Evolutionary conservation across 495 filamentous ascomycete species (phyloP).

Genomic region (Polyplosphaeria fusca): DNA sequence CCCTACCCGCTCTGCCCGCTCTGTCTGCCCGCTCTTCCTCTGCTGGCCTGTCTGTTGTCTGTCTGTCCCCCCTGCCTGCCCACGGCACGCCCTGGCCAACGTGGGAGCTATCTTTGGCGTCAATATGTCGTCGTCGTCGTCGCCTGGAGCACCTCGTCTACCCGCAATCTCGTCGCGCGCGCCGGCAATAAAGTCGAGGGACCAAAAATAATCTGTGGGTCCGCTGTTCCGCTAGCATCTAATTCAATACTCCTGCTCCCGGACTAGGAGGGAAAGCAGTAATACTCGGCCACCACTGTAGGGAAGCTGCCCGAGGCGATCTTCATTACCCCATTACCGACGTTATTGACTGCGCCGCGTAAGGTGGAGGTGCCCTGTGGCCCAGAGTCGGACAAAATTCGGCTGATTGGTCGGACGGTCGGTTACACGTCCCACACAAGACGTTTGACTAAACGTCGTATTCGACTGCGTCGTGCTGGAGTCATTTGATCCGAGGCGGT

Average conservation of each 20-base stretch:
- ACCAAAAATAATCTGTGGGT: neutral
- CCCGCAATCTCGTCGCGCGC: neutral
- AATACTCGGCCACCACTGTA: no score
- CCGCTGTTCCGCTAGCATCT: neutral
- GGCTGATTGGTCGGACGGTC: no score
- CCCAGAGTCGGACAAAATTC: neutral
- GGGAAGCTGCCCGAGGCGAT: neutral
- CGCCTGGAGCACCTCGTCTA: neutral
- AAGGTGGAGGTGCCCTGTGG: no score
- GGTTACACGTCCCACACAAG: no score
- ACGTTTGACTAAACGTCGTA: neutral
- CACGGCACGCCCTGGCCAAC: conserved; percentile 5
- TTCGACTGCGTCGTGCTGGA: no score
- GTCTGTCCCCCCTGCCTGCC: neutral
- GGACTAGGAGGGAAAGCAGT: neutral
- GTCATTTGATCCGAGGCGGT: no score
- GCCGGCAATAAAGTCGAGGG: conserved; percentile 5
- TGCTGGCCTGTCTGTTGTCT: neutral
- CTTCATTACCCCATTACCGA: neutral
- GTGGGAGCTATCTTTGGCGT: conserved; percentile 19
- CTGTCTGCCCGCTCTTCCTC: neutral
- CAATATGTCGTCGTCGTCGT: conserved; percentile 6
- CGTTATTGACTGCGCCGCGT: no score
- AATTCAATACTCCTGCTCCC: neutral
- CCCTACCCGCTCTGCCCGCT: neutral